phyloP scores from a whole-genome alignment of 2,329 filamentous ascomycete genomes.

The Pestalotiopsis sp. region DNA sequence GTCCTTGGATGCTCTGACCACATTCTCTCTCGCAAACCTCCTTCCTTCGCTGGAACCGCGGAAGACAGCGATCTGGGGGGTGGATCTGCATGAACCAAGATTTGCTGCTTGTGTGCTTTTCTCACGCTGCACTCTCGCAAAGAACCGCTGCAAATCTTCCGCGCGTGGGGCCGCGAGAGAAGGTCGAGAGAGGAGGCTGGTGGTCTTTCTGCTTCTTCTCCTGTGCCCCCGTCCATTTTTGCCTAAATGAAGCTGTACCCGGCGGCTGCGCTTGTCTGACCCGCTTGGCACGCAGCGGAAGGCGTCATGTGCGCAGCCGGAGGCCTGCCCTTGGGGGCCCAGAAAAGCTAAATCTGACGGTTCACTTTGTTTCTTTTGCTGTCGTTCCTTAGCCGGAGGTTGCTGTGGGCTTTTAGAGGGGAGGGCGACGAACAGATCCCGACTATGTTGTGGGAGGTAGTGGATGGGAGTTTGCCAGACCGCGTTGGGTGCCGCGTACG shows the following conservation, averaged over 20 bases:
- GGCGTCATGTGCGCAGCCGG: neutral
- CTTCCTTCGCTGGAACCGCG: neutral
- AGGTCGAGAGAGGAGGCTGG: too few relatives aligned
- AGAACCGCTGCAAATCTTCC: neutral
- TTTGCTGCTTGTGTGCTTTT: neutral
- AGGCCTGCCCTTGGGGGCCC: neutral
- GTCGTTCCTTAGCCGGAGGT: neutral
- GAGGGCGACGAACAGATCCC: neutral
- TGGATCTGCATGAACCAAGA: neutral
- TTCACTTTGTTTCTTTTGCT: neutral
- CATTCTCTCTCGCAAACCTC: neutral
- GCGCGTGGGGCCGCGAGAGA: neutral
- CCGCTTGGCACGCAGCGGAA: neutral
- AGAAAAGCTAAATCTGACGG: neutral
- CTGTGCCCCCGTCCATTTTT: neutral
- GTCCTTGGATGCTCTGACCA: neutral
- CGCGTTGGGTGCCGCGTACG: neutral
- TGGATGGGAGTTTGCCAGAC: neutral
- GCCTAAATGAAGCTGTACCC: conserved; percentile 6
- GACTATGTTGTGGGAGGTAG: neutral
- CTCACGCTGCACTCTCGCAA: neutral
- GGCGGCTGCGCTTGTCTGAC: neutral
- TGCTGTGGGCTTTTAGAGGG: neutral
- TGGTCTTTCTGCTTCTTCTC: neutral
- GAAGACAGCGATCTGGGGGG: neutral